phyloP scores from a whole-genome alignment of 2,329 filamentous ascomycete species.

The Arthrobotrys sinensis region DNA sequence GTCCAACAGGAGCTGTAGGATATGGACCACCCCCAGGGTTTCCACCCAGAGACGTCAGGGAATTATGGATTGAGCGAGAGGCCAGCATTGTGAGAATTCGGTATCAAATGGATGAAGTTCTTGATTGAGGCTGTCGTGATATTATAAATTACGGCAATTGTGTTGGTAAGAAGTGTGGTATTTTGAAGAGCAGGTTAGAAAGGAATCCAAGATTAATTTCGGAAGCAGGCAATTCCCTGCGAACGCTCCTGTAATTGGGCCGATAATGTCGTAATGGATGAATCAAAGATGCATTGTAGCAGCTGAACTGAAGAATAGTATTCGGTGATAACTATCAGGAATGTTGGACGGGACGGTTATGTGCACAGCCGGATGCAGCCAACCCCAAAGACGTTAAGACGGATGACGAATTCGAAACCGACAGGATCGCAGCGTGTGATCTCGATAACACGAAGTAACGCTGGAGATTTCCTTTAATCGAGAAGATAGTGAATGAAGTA shows the following conservation, averaged over 20 bases:
- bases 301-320: conserved; percentile 22
- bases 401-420: conserved; percentile 20
- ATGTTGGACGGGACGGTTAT: conserved; percentile 4
- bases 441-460: not conserved
- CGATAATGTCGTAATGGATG: conserved; percentile 40
- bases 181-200: conserved; percentile 30
- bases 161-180: conserved; percentile 21
- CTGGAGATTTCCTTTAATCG: conserved; percentile 9
- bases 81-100: conserved; percentile 41
- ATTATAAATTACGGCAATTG: conserved; percentile 19
- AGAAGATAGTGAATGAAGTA: not conserved
- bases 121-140: not conserved
- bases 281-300: conserved; percentile 48
- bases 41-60: conserved; percentile 41
- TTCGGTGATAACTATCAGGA: conserved; percentile 25
- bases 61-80: conserved; percentile 30
- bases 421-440: not conserved
- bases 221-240: conserved; percentile 26
- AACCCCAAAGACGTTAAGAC: conserved; percentile 25
- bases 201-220: conserved; percentile 14
- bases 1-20: conserved; percentile 33
- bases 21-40: conserved; percentile 43
- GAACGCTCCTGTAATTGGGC: conserved; percentile 24
- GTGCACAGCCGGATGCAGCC: conserved; percentile 39
- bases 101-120: conserved; percentile 8